A percentile compares a stretch with the other conserved stretches of the same genome.
phyloP scores from a whole-genome alignment of 257 asterid species.

The Primulina eburnea region DNA sequence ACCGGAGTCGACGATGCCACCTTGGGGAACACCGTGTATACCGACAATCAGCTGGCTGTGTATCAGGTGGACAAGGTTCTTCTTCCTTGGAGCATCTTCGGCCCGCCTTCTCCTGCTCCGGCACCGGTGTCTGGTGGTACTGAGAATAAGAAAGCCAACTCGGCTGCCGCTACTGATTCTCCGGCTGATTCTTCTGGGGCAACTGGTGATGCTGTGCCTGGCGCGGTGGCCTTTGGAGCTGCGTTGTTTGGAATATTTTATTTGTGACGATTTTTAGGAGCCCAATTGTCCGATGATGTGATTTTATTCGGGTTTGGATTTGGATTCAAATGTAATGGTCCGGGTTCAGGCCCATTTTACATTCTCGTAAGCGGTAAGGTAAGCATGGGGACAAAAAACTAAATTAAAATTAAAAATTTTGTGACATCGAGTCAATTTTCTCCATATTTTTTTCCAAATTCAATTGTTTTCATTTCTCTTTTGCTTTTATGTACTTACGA shows the following conservation, averaged over 20 bases:
- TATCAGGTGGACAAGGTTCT: slow-evolving; percentile 80
- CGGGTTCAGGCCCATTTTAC: not conserved
- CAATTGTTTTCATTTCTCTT: no score
- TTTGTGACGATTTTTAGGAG: slow-evolving; percentile 24
- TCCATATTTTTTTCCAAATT: not conserved
- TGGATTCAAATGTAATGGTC: not conserved
- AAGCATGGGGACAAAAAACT: not conserved
- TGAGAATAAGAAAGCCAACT: slow-evolving; percentile 39
- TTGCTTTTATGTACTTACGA: not conserved
- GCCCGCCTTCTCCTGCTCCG: slow-evolving; percentile 58
- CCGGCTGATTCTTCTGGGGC: slow-evolving; percentile 54
- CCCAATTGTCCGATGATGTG: not conserved
- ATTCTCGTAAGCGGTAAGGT: not conserved
- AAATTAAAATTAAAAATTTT: no score
- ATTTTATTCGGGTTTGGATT: not conserved
- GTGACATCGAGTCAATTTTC: not conserved
- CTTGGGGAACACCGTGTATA: slow-evolving; percentile 55
- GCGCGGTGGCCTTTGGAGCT: slow-evolving; percentile 35
- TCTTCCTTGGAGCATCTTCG: slow-evolving; percentile 72
- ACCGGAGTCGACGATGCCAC: slow-evolving; percentile 75
- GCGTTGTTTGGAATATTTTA: slow-evolving; percentile 28
- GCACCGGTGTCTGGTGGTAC: slow-evolving; percentile 31
- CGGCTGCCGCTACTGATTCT: slow-evolving; percentile 38
- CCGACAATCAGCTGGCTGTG: slow-evolving; percentile 71
- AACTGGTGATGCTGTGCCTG: slow-evolving; percentile 35